Evolutionary conservation across 2,329 filamentous ascomycete genomes (phyloP), one percentile per base, ranked within the genome.

Genomic region (Trichoderma semiorbis): DNA sequence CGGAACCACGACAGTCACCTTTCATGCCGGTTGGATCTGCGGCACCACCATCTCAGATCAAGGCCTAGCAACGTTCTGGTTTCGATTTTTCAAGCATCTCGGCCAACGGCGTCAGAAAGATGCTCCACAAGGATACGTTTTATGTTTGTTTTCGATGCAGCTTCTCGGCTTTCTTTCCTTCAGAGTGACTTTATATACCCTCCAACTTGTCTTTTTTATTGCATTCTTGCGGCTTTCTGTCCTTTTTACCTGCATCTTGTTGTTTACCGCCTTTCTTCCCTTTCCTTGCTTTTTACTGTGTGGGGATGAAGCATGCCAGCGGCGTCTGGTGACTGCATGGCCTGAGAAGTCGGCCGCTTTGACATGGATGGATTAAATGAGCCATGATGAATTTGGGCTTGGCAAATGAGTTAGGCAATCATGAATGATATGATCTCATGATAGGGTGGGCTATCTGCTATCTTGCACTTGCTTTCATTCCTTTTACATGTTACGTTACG

Each of bases 311-410:
- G 57, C 21, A 69, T 62, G 32, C 16, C 26, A 60, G 57, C 14
- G 66, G 66, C 66, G 57, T 69, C 57, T 69, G 57, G 30, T 50
- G 30, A 21, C 36, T 47, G 39, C 39, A 47, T 36, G 7, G 57
- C 55, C 26, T 47, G 53, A 39, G 26, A 26, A 24, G 66, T 67
- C 50, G 57, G 66, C 39, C 26, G n/a, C 32, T 53, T 34, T 69
- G 66, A 69, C 57, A 47, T 39, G 66, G 39, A 61, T 69, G 57
- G 57, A 53, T 34, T 58, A 39, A 62, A 69, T 69, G 66, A 69
- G n/a, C 21, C n/a, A 36, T 69, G 57, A 69, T 53, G 66, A 62
- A 30, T 21, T n/a, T 69, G 24, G 26, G 36, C 34, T 62, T 61
- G 55, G 43, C 39, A 50, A 50, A 69, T 21, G 30, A 39, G 64